Base-by-base conservation (phyloP, 495 filamentous ascomycete species). In the Chaetomidium leptoderma region DNA sequence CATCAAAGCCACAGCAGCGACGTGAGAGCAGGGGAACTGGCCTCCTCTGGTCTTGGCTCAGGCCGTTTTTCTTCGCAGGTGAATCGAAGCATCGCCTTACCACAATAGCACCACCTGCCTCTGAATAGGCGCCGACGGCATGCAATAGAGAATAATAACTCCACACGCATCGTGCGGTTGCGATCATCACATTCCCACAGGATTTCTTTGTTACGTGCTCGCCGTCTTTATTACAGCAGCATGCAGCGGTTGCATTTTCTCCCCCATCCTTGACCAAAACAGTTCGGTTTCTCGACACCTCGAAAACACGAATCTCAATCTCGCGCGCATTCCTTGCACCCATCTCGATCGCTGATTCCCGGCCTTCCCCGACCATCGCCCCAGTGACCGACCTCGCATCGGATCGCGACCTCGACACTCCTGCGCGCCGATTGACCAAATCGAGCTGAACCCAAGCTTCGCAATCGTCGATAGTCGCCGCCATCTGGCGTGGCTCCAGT, bases 61-160 rank as follows among this genome's bases (percentile, higher is more conserved):
- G n/a, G n/a, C n/a, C 40, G 11, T 47, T 47, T 55, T 46, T 47
- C 47, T 23, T 36, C 30, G 29, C 42, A 37, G 4, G 8, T 45
- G 30, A 17, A 56, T 19, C 29, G 27, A 24, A n/a, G 4, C 51
- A 54, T 13, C 33, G n/a, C n/a, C n/a, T n/a, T n/a, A 16, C 4
- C 43, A 57, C 44, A 49, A 57, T 24, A 57, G 33, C 35, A 39
- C 2, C 44, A 11, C n/a, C 32, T 6, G 44, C 42, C 24, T 42
- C 19, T 54, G 52, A 54, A 55, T 46, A 35, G 30, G 26, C 43
- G 11, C 27, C 52, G 26, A 47, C 33, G 17, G 3, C 35, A 50
- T 57, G 35, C 54, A 33, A 50, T 50, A 48, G 37, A 13, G 30
- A 46, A 55, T 55, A 46, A 4, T 19, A 55, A 46, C 17, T 33